Conservation (phyloP, 2,329 filamentous ascomycete species). For the Mycosphaerella sp. region DNA sequence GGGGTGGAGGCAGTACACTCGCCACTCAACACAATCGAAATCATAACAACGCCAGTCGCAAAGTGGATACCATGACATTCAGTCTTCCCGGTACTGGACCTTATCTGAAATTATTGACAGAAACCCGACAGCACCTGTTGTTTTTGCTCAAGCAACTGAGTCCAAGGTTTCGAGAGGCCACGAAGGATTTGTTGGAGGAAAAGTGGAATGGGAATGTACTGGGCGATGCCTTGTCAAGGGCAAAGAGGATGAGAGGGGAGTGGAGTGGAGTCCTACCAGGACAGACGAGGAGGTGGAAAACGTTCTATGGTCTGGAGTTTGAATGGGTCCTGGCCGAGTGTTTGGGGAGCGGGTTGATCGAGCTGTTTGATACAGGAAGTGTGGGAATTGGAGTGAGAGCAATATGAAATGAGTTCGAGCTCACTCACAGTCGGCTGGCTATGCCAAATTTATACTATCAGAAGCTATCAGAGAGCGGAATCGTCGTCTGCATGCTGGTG, state of each 20-base stretch:
- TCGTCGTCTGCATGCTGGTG: too few species aligned
- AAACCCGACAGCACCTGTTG: constrained; percentile 57
- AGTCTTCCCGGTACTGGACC: constrained; percentile 62
- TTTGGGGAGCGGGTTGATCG: constrained; percentile 62
- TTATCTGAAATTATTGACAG: constrained; percentile 60
- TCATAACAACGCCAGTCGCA: constrained; percentile 4
- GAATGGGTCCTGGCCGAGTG: constrained; percentile 67
- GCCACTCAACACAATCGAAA: constrained; percentile 27
- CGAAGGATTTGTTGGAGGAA: constrained; percentile 57
- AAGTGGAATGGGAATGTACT: constrained; percentile 64
- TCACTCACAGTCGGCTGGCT: not conserved
- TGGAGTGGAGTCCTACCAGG: constrained; percentile 54
- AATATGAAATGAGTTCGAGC: not conserved
- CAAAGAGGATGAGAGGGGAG: constrained; percentile 51
- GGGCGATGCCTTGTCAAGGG: constrained; percentile 42
- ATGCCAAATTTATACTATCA: too few species aligned
- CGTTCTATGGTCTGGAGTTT: constrained; percentile 63
- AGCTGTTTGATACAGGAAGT: constrained; percentile 68
- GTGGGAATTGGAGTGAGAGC: constrained; percentile 58
- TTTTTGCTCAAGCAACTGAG: constrained; percentile 53
- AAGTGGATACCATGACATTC: constrained; percentile 42
- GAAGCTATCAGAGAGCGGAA: too few species aligned
- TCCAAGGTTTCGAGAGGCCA: constrained; percentile 54
- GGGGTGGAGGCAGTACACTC: constrained; percentile 46
- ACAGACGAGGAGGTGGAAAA: constrained; percentile 62